Percentiles rank a stretch among this genome's conserved stretches.
Evolutionary conservation across 1,139 yeast species (phyloP).

Genomic region (Blastobotrys aristatus): DNA sequence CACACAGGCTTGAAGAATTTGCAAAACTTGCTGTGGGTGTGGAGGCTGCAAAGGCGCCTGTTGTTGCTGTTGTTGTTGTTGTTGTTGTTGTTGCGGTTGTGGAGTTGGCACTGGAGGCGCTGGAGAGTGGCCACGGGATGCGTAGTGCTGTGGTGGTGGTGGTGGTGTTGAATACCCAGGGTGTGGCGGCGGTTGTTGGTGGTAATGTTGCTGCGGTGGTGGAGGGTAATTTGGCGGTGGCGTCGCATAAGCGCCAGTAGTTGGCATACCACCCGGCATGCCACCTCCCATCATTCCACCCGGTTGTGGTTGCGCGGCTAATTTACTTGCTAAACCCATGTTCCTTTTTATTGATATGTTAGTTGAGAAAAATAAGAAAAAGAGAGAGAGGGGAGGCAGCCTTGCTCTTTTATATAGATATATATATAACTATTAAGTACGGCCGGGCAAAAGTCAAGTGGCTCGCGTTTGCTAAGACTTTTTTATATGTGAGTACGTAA

Average conservation of each 20-base stretch:
- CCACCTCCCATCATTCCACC: background rate
- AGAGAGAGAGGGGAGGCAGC: background rate
- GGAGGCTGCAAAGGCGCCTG: slow-evolving; percentile 10
- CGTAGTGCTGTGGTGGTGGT: slow-evolving; percentile 4
- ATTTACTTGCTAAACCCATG: slow-evolving; percentile 32
- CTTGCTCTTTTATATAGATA: too few species aligned
- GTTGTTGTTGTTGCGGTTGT: slow-evolving; percentile 8
- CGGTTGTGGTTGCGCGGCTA: slow-evolving; percentile 14
- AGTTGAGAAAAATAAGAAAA: background rate
- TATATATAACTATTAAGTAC: too few species aligned
- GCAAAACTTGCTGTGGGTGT: slow-evolving; percentile 12
- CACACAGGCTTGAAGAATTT: slow-evolving; percentile 28
- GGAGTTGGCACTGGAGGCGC: slow-evolving; percentile 3
- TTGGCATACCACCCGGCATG: slow-evolving; percentile 6
- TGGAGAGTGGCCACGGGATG: slow-evolving; percentile 9
- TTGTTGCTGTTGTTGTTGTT: slow-evolving; percentile 14
- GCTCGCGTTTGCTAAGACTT: too few species aligned
- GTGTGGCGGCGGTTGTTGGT: slow-evolving; percentile 4
- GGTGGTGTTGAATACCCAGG: slow-evolving; percentile 1
- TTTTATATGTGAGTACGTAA: background rate
- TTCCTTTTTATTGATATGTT: slow-evolving; percentile 17
- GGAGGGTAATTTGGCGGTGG: slow-evolving; percentile 11
- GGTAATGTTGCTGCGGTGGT: background rate
- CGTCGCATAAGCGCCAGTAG: background rate
- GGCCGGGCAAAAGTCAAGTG: too few species aligned